Evolutionary conservation across 2,329 filamentous ascomycete genomes (phyloP).

Genomic region (Alternaria arborescens): DNA sequence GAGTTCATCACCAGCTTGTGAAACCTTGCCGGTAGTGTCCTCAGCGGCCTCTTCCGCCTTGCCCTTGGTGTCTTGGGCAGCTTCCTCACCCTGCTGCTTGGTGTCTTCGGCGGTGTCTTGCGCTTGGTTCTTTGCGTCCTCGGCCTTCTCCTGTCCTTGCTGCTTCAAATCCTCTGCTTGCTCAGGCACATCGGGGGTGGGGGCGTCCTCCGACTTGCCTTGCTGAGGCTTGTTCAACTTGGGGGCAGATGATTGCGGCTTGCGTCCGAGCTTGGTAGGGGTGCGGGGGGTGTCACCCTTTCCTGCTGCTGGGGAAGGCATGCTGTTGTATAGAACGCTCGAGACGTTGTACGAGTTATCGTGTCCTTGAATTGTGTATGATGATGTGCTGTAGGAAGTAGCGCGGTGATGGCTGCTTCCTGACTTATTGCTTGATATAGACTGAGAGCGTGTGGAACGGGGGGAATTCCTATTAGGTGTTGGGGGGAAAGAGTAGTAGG

Average conservation of each 20-base stretch:
- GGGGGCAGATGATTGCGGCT: slow-evolving; percentile 52
- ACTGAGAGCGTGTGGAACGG: slow-evolving; percentile 49
- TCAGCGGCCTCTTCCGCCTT: slow-evolving; percentile 47
- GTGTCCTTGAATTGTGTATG: slow-evolving; percentile 34
- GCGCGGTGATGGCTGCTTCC: slow-evolving; percentile 30
- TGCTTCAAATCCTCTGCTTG: slow-evolving; percentile 51
- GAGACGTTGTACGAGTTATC: slow-evolving; percentile 43
- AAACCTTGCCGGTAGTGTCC: slow-evolving; percentile 57
- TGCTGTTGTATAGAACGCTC: slow-evolving; percentile 48
- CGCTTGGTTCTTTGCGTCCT: slow-evolving; percentile 53
- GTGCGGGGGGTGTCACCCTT: slow-evolving; percentile 60
- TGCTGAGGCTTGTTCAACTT: slow-evolving; percentile 53
- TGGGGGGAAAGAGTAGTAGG: slow-evolving; percentile 62
- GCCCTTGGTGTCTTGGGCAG: slow-evolving; percentile 49
- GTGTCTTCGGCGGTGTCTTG: slow-evolving; percentile 47
- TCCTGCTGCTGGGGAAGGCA: slow-evolving; percentile 62
- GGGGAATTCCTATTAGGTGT: slow-evolving; percentile 57
- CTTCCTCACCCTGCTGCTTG: slow-evolving; percentile 39
- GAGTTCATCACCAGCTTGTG: slow-evolving; percentile 56
- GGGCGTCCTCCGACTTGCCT: slow-evolving; percentile 46
- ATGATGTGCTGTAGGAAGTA: slow-evolving; percentile 16
- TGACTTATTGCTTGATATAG: slow-evolving; percentile 50
- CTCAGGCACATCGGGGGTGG: slow-evolving; percentile 47
- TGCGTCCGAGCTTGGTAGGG: slow-evolving; percentile 60
- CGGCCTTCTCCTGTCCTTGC: slow-evolving; percentile 46